Conservation (phyloP, 345 rosid species). For the Trapa incisa region DNA sequence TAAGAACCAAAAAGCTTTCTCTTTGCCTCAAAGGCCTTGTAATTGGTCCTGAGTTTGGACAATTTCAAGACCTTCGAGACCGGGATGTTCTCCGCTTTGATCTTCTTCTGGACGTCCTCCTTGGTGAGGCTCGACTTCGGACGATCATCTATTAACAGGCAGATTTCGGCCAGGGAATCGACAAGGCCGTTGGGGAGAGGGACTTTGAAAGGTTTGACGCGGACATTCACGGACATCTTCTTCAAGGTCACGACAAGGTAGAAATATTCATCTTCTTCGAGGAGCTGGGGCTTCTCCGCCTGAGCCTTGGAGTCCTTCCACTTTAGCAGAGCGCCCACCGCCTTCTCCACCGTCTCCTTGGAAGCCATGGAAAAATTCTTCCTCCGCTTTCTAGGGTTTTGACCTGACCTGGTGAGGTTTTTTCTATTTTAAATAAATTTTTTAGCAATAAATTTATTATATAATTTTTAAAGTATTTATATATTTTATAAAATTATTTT, state of each 20-base stretch:
- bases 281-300: conserved; percentile 15
- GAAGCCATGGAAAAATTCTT: conserved; percentile 7
- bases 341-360: conserved; percentile 10
- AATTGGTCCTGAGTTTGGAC: conserved; percentile 14
- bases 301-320: conserved; percentile 11
- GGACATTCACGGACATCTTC: conserved; percentile 10
- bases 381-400: not conserved
- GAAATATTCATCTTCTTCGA: conserved; percentile 15
- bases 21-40: conserved; percentile 17
- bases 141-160: conserved; percentile 16
- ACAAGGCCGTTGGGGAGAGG: conserved; percentile 10
- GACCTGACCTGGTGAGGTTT: not conserved
- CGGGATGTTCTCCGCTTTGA: conserved; percentile 13
- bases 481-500: too few relatives aligned
- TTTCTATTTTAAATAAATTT: too few relatives aligned
- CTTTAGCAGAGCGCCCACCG: conserved; percentile 11
- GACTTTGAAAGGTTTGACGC: conserved; percentile 14
- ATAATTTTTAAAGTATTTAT: too few relatives aligned
- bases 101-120: conserved; percentile 16
- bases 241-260: conserved; percentile 17
- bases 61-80: conserved; percentile 16
- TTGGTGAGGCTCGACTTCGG: conserved; percentile 14
- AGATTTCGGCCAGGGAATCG: conserved; percentile 8
- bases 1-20: conserved; percentile 18
- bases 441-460: too few relatives aligned